A percentile compares a stretch with the other conserved stretches of the same genome.
Conservation (phyloP, 2,329 filamentous ascomycete species). For the Diaporthe capsici region DNA sequence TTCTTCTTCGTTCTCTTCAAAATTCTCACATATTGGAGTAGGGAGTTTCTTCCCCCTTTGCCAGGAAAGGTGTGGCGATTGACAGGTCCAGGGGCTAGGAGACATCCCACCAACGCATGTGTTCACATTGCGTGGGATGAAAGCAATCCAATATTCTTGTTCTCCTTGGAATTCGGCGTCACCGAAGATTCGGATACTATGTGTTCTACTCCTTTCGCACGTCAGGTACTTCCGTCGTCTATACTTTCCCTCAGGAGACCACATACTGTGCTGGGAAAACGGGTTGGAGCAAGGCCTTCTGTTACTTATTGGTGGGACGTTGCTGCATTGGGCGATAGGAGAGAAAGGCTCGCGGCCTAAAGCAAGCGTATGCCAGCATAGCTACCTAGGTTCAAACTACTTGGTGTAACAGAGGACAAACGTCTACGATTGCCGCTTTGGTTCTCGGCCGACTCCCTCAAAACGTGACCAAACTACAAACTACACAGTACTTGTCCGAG, state of each 20-base stretch:
- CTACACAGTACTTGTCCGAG: not conserved
- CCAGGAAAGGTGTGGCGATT: not conserved
- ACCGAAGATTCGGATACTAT: not conserved
- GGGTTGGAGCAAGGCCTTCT: not conserved
- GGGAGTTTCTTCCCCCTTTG: not conserved
- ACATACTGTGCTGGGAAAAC: not conserved
- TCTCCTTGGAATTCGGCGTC: constrained; percentile 6
- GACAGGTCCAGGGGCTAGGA: not conserved
- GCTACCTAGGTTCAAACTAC: constrained; percentile 5
- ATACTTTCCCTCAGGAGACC: not conserved
- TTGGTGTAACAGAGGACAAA: constrained; percentile 10
- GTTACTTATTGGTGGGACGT: not conserved
- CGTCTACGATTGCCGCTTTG: not conserved
- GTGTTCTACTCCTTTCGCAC: not conserved
- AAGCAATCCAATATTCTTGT: constrained; percentile 2
- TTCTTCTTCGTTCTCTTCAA: constrained; percentile 3
- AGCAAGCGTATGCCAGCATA: constrained; percentile 9
- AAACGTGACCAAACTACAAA: not conserved
- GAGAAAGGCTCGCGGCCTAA: not conserved
- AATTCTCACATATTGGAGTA: not conserved
- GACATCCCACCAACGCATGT: not conserved
- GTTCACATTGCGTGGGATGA: not conserved
- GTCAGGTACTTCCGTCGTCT: not conserved
- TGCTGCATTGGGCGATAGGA: not conserved
- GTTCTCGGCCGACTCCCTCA: not conserved